Conservation (phyloP, 441 rosid genomes). For the Melastoma candidum region DNA sequence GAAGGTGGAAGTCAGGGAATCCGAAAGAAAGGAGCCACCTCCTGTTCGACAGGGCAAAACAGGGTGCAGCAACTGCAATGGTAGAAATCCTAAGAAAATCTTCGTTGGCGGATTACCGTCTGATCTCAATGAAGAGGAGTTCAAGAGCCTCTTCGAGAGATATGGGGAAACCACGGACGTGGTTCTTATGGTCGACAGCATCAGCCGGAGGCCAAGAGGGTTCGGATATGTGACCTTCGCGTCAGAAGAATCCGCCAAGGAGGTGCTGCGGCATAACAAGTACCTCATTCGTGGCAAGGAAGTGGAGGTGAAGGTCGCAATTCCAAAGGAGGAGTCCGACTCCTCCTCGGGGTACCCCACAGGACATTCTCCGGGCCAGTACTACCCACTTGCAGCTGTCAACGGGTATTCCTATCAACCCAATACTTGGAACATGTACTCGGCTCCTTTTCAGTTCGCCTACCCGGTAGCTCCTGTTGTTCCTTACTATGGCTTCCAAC, state of each 20-base stretch:
- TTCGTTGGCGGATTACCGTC: conserved; percentile 82
- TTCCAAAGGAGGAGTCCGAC: conserved; percentile 41
- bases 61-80: no score
- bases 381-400: no score
- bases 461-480: conserved; percentile 20
- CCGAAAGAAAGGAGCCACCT: no score
- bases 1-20: no score
- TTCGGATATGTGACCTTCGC: conserved; percentile 79
- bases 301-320: conserved; percentile 81
- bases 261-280: conserved; percentile 45
- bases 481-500: conserved; percentile 1
- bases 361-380: no score
- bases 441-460: conserved; percentile 25
- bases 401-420: no score
- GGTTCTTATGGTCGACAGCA: conserved; percentile 68
- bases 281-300: conserved; percentile 50
- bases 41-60: no score
- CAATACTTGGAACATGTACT: no score
- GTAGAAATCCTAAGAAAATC: conserved; percentile 35
- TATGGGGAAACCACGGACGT: conserved; percentile 68
- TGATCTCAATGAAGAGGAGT: conserved; percentile 49
- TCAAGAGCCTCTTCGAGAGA: conserved; percentile 57
- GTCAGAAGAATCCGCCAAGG: conserved; percentile 55
- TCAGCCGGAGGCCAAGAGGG: conserved; percentile 66
- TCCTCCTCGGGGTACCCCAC: conserved; percentile 14